Evolutionary conservation across 2,329 filamentous ascomycete genomes (phyloP).

Genomic region (Trichoderma breve): DNA sequence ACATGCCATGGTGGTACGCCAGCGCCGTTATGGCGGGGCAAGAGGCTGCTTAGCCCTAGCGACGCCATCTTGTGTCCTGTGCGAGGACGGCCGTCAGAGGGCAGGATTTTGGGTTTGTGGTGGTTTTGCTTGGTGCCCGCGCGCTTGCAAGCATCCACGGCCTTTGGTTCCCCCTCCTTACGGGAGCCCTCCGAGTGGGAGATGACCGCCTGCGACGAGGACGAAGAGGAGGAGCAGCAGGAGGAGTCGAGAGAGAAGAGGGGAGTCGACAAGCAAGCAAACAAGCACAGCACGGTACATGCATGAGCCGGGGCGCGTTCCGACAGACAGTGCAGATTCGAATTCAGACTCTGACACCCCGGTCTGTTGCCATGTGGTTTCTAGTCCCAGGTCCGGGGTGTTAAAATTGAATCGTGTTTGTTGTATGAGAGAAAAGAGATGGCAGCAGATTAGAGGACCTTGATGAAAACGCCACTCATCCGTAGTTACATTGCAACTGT

Average conservation of each 20-base stretch:
- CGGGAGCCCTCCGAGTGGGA: background rate
- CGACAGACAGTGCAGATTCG: slow-evolving; percentile 15
- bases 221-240: background rate
- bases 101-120: slow-evolving; percentile 8
- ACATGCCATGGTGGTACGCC: slow-evolving; percentile 18
- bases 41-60: slow-evolving; percentile 19
- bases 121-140: slow-evolving; percentile 9
- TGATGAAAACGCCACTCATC: slow-evolving; percentile 12
- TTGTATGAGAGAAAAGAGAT: slow-evolving; percentile 5
- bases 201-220: background rate
- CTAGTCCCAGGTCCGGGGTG: slow-evolving; percentile 7
- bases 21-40: slow-evolving; percentile 21
- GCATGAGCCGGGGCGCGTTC: slow-evolving; percentile 9
- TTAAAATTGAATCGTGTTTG: slow-evolving; percentile 12
- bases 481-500: slow-evolving; percentile 11
- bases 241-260: background rate
- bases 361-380: slow-evolving; percentile 15
- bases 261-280: background rate
- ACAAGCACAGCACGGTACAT: background rate
- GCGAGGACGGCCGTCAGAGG: slow-evolving; percentile 2
- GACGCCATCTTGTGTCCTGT: slow-evolving; percentile 3
- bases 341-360: background rate
- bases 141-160: slow-evolving; percentile 6
- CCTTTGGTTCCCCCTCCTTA: background rate
- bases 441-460: slow-evolving; percentile 11